These are phyloP conservation scores for Linnemannia hyalina DNA, from an alignment of 192 early-diverging fungal genomes.

Conservation along the genomic window DNA sequence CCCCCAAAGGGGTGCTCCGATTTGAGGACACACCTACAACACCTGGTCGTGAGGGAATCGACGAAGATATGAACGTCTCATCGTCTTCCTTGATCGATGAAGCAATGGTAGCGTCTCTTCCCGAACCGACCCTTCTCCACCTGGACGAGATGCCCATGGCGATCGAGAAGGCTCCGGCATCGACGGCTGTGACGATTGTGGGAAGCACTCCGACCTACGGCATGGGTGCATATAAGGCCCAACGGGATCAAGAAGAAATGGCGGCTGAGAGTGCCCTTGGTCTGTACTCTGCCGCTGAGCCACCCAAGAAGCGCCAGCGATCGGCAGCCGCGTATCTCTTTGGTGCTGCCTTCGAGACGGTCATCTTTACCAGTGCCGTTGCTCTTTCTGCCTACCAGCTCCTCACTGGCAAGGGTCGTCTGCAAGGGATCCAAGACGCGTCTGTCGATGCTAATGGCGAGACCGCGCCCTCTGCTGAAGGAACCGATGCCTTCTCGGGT, in stretches of 20 bases:
- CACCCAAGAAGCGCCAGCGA: slow-evolving; percentile 43
- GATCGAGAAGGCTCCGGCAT: slow-evolving; percentile 13
- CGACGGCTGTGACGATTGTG: slow-evolving; percentile 42
- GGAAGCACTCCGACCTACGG: slow-evolving; percentile 39
- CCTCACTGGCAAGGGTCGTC: slow-evolving; percentile 43
- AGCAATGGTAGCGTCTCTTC: not conserved
- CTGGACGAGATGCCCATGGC: slow-evolving; percentile 4
- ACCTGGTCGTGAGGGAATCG: slow-evolving; percentile 9
- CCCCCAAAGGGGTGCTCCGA: not conserved
- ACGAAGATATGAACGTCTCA: not conserved
- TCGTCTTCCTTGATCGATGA: not conserved
- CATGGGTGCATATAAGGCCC: slow-evolving; percentile 22
- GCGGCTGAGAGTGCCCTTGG: not conserved
- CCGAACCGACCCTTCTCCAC: not conserved
- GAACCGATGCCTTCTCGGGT: not conserved
- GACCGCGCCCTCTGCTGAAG: not conserved
- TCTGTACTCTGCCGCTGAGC: slow-evolving; percentile 25
- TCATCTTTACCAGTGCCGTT: slow-evolving; percentile 58
- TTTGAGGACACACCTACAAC: slow-evolving; percentile 1
- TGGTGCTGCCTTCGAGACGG: slow-evolving; percentile 53
- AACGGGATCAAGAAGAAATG: slow-evolving; percentile 2
- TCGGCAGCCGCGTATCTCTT: slow-evolving; percentile 45
- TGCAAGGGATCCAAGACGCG: not conserved
- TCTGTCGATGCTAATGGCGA: not conserved
- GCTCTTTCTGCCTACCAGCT: slow-evolving; percentile 55